phyloP scores from a whole-genome alignment of 768 basidiomycete genomes.

The Macrolepiota albuminosa region DNA sequence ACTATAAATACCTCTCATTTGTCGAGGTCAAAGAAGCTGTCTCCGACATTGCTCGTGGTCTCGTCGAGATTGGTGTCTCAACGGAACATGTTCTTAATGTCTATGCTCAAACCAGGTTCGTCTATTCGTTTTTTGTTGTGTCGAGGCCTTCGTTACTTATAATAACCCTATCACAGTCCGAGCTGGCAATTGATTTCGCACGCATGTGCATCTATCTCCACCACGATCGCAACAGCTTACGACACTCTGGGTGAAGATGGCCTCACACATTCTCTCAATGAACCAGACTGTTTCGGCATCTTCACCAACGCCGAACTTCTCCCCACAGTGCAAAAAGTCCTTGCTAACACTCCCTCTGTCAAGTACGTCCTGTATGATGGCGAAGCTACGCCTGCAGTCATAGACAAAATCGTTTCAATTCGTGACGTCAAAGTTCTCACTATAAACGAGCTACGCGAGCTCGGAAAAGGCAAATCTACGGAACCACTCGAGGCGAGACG shows the following conservation, averaged over 20 bases:
- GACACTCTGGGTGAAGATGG: constrained; percentile 91
- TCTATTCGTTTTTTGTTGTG: constrained; percentile 1
- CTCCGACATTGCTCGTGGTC: constrained; percentile 61
- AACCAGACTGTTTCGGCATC: constrained; percentile 73
- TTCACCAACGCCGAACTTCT: constrained; percentile 94
- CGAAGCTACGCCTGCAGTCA: constrained; percentile 39
- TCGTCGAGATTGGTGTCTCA: constrained; percentile 65
- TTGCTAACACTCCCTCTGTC: constrained; percentile 69
- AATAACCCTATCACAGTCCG: constrained; percentile 34
- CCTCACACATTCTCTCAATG: constrained; percentile 83
- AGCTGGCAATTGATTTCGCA: constrained; percentile 90
- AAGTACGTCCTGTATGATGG: constrained; percentile 88
- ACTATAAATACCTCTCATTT: constrained; percentile 80
- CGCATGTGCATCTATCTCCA: constrained; percentile 73
- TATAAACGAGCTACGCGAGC: constrained; percentile 64
- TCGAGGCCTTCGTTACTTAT: constrained; percentile 10
- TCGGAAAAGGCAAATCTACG: constrained; percentile 53
- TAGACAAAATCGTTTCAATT: constrained; percentile 54
- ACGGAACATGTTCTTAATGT: constrained; percentile 83
- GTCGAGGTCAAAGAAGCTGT: constrained; percentile 64
- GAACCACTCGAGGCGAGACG: constrained; percentile 46
- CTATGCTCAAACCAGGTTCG: constrained; percentile 81
- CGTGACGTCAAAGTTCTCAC: constrained; percentile 60
- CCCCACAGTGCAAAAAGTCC: constrained; percentile 66
- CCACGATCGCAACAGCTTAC: constrained; percentile 90